These are phyloP conservation scores for button mushroom (Agaricus bisporus) DNA, from an alignment of 768 basidiomycete genomes.

Conservation along the genomic window DNA sequence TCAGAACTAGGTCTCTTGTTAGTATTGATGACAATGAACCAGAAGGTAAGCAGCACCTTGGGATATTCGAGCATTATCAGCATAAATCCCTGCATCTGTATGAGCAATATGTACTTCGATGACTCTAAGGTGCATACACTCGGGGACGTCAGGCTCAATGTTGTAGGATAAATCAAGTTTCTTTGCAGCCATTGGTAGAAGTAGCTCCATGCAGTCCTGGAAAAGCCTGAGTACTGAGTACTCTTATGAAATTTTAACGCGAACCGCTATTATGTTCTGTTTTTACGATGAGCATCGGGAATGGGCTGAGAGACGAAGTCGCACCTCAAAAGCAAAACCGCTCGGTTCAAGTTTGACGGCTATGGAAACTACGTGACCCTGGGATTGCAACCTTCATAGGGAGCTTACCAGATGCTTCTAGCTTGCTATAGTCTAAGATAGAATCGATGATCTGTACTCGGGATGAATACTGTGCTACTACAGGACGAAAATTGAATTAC, in stretches of 20 bases:
- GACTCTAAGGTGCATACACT: constrained; percentile 34
- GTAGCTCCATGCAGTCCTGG: constrained; percentile 72
- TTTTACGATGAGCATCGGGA: not conserved
- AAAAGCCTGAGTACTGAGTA: constrained; percentile 6
- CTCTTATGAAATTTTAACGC: constrained; percentile 13
- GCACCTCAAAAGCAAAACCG: constrained; percentile 58
- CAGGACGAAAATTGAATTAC: constrained; percentile 20
- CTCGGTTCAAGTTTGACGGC: constrained; percentile 67
- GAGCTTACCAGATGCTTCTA: constrained; percentile 60
- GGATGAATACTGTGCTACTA: not conserved
- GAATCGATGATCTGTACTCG: constrained; percentile 65
- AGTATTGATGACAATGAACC: not conserved
- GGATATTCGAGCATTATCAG: constrained; percentile 68
- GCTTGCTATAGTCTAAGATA: constrained; percentile 73
- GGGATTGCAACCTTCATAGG: not conserved
- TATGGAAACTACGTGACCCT: constrained; percentile 16
- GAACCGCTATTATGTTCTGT: constrained; percentile 61
- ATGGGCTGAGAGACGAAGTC: constrained; percentile 4
- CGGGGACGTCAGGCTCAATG: constrained; percentile 60
- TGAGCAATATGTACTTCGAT: not conserved
- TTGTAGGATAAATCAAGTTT: constrained; percentile 71
- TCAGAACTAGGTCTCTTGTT: constrained; percentile 40
- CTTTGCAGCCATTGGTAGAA: constrained; percentile 69
- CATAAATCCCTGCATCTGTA: constrained; percentile 49
- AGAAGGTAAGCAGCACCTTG: constrained; percentile 39